phyloP scores from a whole-genome alignment of 1,139 yeast genomes.

The Candida glucosophila region DNA sequence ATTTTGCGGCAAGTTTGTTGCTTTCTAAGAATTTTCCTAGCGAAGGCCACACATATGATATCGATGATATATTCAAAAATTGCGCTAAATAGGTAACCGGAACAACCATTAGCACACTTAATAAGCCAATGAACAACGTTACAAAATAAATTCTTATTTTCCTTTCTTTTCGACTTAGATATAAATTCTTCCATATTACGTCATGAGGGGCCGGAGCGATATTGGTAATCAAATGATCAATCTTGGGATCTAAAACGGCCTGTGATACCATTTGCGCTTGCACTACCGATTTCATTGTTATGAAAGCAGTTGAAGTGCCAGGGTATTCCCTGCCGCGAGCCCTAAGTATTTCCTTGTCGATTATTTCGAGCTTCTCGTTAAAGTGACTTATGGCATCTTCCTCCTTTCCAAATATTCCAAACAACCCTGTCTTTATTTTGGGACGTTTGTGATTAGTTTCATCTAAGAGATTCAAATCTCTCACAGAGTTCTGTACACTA shows the following conservation, averaged over 20 bases:
- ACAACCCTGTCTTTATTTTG: conserved; percentile 37
- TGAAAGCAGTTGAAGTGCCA: conserved; percentile 58
- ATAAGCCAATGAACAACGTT: conserved; percentile 53
- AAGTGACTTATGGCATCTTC: conserved; percentile 62
- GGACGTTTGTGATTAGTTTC: conserved; percentile 41
- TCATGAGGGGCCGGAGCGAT: conserved; percentile 88
- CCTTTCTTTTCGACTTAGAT: conserved; percentile 50
- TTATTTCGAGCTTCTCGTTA: conserved; percentile 42
- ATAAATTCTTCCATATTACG: conserved; percentile 70
- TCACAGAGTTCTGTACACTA: conserved; percentile 12
- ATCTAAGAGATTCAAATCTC: conserved; percentile 16
- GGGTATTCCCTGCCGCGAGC: conserved; percentile 59
- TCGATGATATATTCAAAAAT: conserved; percentile 59
- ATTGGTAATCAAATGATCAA: conserved; percentile 60
- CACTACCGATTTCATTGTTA: conserved; percentile 79
- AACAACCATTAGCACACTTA: conserved; percentile 59
- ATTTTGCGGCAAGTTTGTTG: conserved; percentile 49
- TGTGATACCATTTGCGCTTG: conserved; percentile 89
- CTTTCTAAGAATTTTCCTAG: conserved; percentile 54
- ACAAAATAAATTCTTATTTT: conserved; percentile 52
- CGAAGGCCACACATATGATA: conserved; percentile 63
- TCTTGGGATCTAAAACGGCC: conserved; percentile 74
- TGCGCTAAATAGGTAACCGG: conserved; percentile 73
- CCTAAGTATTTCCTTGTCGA: conserved; percentile 50
- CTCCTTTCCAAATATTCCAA: conserved; percentile 46